Evolutionary conservation across 176 grass and related monocot species (phyloP).

Genomic region (Carex kokanica): DNA sequence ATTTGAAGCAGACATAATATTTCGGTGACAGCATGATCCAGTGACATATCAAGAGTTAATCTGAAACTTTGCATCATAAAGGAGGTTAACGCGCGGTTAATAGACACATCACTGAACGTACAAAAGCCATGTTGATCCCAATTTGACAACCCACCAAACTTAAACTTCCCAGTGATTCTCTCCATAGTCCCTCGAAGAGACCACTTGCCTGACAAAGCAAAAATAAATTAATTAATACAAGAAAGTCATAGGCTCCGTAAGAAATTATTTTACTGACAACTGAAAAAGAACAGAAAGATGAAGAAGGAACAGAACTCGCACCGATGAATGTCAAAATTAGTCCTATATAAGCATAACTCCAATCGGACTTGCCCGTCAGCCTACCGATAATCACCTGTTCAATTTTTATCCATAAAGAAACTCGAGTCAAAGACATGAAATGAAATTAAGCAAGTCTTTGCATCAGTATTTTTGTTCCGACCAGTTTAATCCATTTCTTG

Average conservation of each 20-base stretch:
- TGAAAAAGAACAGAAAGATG: background rate
- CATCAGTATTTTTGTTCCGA: background rate
- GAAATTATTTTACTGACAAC: background rate
- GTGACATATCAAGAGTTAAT: too few relatives aligned
- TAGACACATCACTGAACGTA: too few relatives aligned
- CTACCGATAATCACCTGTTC: background rate
- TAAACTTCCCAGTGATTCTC: background rate
- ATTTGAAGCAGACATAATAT: too few relatives aligned
- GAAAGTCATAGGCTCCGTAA: background rate
- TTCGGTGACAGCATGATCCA: too few relatives aligned
- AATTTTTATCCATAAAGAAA: background rate
- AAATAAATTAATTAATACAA: background rate
- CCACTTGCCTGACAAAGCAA: background rate
- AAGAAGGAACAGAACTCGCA: background rate
- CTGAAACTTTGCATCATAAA: too few relatives aligned
- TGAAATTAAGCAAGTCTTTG: background rate
- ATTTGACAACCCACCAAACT: background rate
- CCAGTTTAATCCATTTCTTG: background rate
- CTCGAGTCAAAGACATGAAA: background rate
- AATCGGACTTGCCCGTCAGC: background rate
- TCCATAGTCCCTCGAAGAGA: background rate
- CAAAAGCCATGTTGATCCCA: background rate
- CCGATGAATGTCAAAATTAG: background rate
- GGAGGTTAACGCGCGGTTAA: too few relatives aligned
- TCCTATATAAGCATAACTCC: background rate